These are phyloP conservation scores for Candida vaughaniae DNA, from an alignment of 805 yeast genomes.

Conservation along the genomic window DNA sequence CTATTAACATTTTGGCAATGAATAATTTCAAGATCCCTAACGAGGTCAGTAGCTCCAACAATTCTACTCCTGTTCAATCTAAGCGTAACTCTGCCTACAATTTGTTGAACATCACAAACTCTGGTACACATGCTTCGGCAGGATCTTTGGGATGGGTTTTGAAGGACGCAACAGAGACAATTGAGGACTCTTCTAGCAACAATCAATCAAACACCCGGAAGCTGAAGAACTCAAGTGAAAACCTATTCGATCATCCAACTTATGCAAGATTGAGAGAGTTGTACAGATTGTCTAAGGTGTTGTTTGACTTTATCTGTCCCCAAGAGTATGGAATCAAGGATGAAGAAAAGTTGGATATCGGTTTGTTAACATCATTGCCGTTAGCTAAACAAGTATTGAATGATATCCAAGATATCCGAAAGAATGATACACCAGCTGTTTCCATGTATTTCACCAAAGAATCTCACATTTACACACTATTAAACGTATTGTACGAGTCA, in stretches of 20 bases:
- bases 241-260: constrained; percentile 73
- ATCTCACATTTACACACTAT: constrained; percentile 89
- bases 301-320: constrained; percentile 97
- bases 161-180: constrained; percentile 35
- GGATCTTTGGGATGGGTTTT: constrained; percentile 77
- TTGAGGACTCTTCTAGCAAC: constrained; percentile 17
- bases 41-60: constrained; percentile 20
- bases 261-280: constrained; percentile 82
- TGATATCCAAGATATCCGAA: constrained; percentile 79
- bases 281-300: constrained; percentile 84
- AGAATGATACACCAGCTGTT: constrained; percentile 76
- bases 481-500: constrained; percentile 88
- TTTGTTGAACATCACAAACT: constrained; percentile 18
- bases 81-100: constrained; percentile 22
- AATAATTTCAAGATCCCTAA: constrained; percentile 68
- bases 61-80: constrained; percentile 21
- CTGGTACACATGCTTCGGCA: constrained; percentile 39
- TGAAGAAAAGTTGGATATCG: constrained; percentile 93
- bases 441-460: constrained; percentile 95
- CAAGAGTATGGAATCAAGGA: constrained; percentile 98
- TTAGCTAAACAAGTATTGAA: constrained; percentile 81
- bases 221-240: constrained; percentile 12
- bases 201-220: constrained; percentile 20
- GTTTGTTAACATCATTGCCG: constrained; percentile 89
- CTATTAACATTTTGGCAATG: constrained; percentile 72